These are phyloP conservation scores for Penicillium brevicompactum DNA, from an alignment of 2,329 filamentous ascomycete species.

Conservation along the genomic window DNA sequence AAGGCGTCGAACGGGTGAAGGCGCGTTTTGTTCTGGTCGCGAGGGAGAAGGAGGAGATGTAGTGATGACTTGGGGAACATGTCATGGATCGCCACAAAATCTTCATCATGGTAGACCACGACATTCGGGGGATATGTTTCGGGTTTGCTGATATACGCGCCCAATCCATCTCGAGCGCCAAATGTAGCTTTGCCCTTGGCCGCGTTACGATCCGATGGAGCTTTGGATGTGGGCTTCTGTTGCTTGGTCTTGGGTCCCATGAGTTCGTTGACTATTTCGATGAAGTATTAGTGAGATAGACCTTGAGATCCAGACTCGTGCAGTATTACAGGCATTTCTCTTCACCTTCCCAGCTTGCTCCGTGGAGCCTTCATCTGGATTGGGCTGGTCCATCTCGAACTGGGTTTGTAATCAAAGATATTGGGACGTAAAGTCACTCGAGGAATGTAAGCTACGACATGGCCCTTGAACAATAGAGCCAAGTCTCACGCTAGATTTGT, in stretches of 20 bases:
- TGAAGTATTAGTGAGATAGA: neutral
- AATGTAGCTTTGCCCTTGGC: conserved; percentile 21
- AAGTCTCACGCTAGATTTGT: neutral
- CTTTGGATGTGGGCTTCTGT: conserved; percentile 23
- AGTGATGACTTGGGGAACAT: conserved; percentile 81
- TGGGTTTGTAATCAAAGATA: conserved; percentile 1
- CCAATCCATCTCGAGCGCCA: conserved; percentile 63
- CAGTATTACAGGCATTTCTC: conserved; percentile 41
- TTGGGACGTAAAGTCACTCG: neutral
- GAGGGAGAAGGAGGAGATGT: conserved; percentile 85
- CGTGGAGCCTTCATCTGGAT: neutral
- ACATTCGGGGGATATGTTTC: conserved; percentile 59
- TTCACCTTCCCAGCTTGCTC: conserved; percentile 25
- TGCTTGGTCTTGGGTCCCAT: conserved; percentile 55
- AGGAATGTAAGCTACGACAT: neutral
- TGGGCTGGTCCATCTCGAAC: neutral
- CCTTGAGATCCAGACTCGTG: neutral
- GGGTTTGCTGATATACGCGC: conserved; percentile 67
- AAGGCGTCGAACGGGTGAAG: conserved; percentile 79
- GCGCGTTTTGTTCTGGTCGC: conserved; percentile 61
- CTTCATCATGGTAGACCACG: conserved; percentile 67
- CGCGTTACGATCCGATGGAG: conserved; percentile 19
- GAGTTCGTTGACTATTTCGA: conserved; percentile 53
- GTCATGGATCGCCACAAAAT: conserved; percentile 79
- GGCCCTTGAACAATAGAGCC: neutral